Conservation (phyloP, 805 yeast species). For the Sungouiozyma intestinalis region DNA sequence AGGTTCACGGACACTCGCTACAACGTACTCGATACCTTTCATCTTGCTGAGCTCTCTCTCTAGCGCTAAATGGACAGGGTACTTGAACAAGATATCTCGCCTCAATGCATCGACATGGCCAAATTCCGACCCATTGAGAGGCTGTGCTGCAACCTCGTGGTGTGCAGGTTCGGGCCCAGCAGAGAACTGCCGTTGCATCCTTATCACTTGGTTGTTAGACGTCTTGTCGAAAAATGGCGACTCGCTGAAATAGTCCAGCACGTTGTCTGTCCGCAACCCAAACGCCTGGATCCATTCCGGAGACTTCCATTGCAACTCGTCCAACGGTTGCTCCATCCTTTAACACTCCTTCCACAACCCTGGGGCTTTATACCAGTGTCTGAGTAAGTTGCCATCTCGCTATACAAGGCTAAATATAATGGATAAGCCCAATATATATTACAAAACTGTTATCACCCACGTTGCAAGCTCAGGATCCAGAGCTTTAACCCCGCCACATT, state of each 20-base stretch:
- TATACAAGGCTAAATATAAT: too few species aligned
- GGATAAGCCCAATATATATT: too few species aligned
- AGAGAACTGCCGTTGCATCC: slow-evolving; percentile 84
- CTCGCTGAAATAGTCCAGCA: slow-evolving; percentile 83
- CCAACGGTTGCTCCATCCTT: slow-evolving; percentile 35
- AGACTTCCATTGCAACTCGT: slow-evolving; percentile 92
- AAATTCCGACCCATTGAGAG: slow-evolving; percentile 8
- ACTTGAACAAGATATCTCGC: slow-evolving; percentile 15
- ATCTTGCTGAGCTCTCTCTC: slow-evolving; percentile 59
- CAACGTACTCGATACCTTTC: slow-evolving; percentile 78
- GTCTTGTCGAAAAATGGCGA: slow-evolving; percentile 94
- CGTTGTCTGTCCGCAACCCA: slow-evolving; percentile 82
- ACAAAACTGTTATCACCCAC: too few species aligned
- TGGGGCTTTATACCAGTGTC: too few species aligned
- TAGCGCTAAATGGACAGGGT: slow-evolving; percentile 29
- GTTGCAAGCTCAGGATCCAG: too few species aligned
- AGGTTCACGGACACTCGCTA: slow-evolving; percentile 71
- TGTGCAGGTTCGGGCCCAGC: slow-evolving; percentile 6
- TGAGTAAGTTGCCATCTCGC: too few species aligned
- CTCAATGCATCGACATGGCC: slow-evolving; percentile 16
- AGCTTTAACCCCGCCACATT: not conserved
- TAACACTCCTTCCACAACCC: not conserved
- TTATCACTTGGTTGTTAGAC: slow-evolving; percentile 86
- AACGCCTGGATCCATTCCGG: slow-evolving; percentile 94
- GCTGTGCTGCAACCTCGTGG: not conserved